Percentiles rank a stretch among this genome's conserved stretches.
These are phyloP conservation scores for Candida verbasci DNA, from an alignment of 805 yeast genomes.

Conservation along the genomic window DNA sequence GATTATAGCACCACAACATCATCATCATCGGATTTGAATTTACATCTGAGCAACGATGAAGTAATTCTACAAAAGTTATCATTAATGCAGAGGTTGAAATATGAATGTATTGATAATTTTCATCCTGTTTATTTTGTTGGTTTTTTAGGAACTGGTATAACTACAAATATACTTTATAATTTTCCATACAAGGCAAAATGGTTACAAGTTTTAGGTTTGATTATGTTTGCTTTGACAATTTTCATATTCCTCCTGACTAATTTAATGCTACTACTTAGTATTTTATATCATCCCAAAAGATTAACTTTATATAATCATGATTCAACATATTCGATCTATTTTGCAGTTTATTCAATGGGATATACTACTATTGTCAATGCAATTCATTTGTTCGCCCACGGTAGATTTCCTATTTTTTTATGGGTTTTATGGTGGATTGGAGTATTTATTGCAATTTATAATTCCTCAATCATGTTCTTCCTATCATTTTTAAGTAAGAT, in stretches of 20 bases:
- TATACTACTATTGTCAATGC: slow-evolving; percentile 56
- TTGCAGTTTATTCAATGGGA: slow-evolving; percentile 81
- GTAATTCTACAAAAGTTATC: background rate
- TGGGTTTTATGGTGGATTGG: slow-evolving; percentile 66
- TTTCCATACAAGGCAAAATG: slow-evolving; percentile 63
- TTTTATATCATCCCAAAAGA: slow-evolving; percentile 16
- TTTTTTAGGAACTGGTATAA: slow-evolving; percentile 70
- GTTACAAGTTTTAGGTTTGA: slow-evolving; percentile 51
- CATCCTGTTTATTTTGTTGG: slow-evolving; percentile 59
- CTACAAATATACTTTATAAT: slow-evolving; percentile 50
- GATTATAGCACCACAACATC: background rate
- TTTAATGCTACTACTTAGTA: slow-evolving; percentile 28
- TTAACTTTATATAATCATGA: slow-evolving; percentile 13
- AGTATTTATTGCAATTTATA: slow-evolving; percentile 5
- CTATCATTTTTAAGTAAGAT: slow-evolving; percentile 6
- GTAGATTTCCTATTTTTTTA: slow-evolving; percentile 13
- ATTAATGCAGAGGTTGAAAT: background rate
- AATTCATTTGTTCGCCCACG: slow-evolving; percentile 41
- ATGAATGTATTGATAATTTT: slow-evolving; percentile 18
- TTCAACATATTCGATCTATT: slow-evolving; percentile 48
- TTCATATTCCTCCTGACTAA: slow-evolving; percentile 41
- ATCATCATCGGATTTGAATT: background rate
- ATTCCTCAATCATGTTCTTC: slow-evolving; percentile 5
- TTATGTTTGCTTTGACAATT: slow-evolving; percentile 59
- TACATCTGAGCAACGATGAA: background rate